These are phyloP conservation scores for Coniophora puteana DNA, from an alignment of 1,284 basidiomycete genomes.

Conservation along the genomic window DNA sequence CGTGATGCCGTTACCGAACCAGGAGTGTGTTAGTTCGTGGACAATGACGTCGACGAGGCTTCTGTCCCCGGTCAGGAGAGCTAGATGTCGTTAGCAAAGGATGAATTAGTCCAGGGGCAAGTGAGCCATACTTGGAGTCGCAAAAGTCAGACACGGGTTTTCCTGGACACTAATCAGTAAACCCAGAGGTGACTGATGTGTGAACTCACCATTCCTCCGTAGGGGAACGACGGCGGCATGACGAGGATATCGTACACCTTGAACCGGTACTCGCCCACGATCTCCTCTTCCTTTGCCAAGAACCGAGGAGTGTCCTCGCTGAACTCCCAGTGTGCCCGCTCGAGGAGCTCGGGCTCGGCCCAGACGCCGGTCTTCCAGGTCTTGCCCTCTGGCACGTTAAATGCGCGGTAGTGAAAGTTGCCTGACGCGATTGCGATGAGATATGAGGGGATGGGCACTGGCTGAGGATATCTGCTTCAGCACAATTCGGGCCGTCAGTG, in stretches of 20 bases:
- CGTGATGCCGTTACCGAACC: constrained; percentile 87
- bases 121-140: constrained; percentile 77
- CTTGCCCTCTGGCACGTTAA: constrained; percentile 57
- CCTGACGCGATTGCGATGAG: constrained; percentile 86
- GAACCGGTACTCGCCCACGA: constrained; percentile 79
- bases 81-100: constrained; percentile 31
- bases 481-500: neutral
- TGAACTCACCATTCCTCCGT: constrained; percentile 73
- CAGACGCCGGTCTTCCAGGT: constrained; percentile 83
- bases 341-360: constrained; percentile 84
- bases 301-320: constrained; percentile 82
- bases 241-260: constrained; percentile 91
- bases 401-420: constrained; percentile 73
- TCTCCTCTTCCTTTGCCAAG: constrained; percentile 68
- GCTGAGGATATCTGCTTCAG: constrained; percentile 36
- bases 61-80: constrained; percentile 80
- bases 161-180: constrained; percentile 39
- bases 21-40: constrained; percentile 76
- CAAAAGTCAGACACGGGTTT: constrained; percentile 82
- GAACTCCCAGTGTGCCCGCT: constrained; percentile 86
- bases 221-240: constrained; percentile 93
- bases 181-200: neutral
- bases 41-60: constrained; percentile 86
- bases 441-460: constrained; percentile 82
- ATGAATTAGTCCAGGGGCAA: neutral